These are phyloP conservation scores for Trichoderma polysporum DNA, from an alignment of 2,329 filamentous ascomycete genomes.

Conservation along the genomic window DNA sequence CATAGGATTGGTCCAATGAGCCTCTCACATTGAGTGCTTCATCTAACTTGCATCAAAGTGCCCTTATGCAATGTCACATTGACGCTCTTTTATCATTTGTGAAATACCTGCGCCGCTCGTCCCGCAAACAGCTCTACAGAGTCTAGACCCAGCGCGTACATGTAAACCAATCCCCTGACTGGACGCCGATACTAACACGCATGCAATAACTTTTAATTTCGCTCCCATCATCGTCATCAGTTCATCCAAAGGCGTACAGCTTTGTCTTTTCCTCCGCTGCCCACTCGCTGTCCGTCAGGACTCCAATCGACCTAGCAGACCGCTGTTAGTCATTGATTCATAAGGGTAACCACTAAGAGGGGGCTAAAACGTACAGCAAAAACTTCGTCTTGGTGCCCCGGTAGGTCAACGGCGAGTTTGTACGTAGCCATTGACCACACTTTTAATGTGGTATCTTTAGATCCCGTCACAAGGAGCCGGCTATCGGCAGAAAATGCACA, in stretches of 20 bases:
- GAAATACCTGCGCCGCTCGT: background rate
- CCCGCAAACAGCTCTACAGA: constrained; percentile 1
- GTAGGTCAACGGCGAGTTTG: constrained; percentile 77
- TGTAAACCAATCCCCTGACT: background rate
- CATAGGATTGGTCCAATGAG: background rate
- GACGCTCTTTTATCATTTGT: background rate
- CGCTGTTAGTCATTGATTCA: background rate
- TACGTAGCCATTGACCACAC: constrained; percentile 88
- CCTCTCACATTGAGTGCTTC: background rate
- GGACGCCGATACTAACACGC: background rate
- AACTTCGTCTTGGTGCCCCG: constrained; percentile 89
- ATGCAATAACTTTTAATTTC: background rate
- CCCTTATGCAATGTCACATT: constrained; percentile 6
- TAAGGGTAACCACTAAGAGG: background rate
- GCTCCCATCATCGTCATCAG: constrained; percentile 34
- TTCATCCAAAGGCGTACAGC: constrained; percentile 66
- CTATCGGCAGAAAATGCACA: constrained; percentile 91
- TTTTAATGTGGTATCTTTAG: constrained; percentile 91
- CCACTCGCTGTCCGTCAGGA: constrained; percentile 83
- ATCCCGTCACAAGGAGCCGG: constrained; percentile 79
- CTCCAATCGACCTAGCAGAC: constrained; percentile 73
- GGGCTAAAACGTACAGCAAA: constrained; percentile 58
- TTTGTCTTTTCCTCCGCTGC: constrained; percentile 92
- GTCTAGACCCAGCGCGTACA: constrained; percentile 14
- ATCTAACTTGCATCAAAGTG: background rate